phyloP scores from a whole-genome alignment of 768 basidiomycete genomes.

The Kwoniella europaea region DNA sequence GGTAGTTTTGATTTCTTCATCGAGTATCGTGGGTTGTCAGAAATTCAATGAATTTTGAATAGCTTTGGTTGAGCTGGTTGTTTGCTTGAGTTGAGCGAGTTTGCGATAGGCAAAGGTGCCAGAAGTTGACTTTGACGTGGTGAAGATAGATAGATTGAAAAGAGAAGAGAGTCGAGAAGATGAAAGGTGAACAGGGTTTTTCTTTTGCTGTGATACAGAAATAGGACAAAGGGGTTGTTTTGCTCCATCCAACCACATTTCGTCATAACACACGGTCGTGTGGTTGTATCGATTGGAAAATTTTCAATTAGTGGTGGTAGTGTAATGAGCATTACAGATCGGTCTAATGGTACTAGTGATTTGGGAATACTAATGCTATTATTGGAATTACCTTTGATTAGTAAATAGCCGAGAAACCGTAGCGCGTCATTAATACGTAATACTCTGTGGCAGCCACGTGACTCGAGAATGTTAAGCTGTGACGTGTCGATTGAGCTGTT shows the following conservation, averaged over 20 bases:
- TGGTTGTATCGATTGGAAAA: background rate
- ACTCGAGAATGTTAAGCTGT: background rate
- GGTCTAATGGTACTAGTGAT: background rate
- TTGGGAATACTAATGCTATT: background rate
- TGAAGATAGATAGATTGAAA: slow-evolving; percentile 3
- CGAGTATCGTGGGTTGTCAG: slow-evolving; percentile 20
- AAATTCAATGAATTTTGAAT: slow-evolving; percentile 9
- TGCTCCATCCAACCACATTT: background rate
- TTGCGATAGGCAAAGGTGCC: background rate
- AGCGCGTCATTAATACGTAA: slow-evolving; percentile 1
- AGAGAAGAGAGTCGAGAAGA: background rate
- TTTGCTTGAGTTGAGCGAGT: background rate
- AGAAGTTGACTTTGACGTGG: background rate
- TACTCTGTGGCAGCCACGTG: background rate
- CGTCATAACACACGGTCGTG: slow-evolving; percentile 7
- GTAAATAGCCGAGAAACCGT: slow-evolving; percentile 1
- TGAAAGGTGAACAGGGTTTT: background rate
- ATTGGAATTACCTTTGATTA: background rate
- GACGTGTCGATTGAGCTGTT: slow-evolving; percentile 4
- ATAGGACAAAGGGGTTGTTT: background rate
- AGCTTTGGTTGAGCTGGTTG: background rate
- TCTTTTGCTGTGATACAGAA: background rate
- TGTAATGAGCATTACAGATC: background rate
- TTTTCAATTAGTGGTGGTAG: background rate
- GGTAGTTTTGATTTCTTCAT: slow-evolving; percentile 55